phyloP scores from a whole-genome alignment of 257 asterid species.

The Craterostigma plantagineum region DNA sequence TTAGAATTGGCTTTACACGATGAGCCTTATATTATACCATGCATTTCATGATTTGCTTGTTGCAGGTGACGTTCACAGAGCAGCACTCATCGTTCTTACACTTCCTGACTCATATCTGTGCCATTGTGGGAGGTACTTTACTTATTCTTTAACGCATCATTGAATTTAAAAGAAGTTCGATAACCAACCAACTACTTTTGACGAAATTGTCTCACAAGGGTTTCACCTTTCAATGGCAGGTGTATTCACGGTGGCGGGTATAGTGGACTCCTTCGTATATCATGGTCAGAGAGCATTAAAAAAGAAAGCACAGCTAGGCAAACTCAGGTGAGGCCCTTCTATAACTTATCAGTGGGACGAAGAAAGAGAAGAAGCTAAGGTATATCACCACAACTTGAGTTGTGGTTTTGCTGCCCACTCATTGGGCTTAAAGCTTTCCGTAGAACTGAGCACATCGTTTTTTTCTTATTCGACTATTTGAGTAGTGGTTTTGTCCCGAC shows the following conservation, averaged over 20 bases:
- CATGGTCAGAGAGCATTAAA: conserved; percentile 79
- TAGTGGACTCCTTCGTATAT: conserved; percentile 63
- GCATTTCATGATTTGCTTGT: conserved; percentile 1
- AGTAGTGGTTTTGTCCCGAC: no score
- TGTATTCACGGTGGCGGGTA: conserved; percentile 80
- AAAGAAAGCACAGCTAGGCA: conserved; percentile 68
- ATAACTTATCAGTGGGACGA: no score
- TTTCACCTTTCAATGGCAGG: conserved; percentile 22
- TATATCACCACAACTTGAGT: no score
- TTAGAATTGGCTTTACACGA: conserved; percentile 1
- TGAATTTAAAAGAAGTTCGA: no score
- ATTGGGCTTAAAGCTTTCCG: no score
- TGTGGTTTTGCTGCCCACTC: no score
- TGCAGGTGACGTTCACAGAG: conserved; percentile 81
- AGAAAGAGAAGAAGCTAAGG: no score
- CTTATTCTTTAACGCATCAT: background rate
- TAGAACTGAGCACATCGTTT: no score
- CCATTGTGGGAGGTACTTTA: conserved; percentile 78
- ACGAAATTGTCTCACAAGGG: background rate
- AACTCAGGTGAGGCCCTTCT: conserved; percentile 24
- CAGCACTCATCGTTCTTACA: conserved; percentile 78
- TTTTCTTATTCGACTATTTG: no score
- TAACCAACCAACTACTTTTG: no score
- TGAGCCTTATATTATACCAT: conserved; percentile 2
- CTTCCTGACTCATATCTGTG: conserved; percentile 83